phyloP scores from a whole-genome alignment of 1,284 basidiomycete species.

The Ustilago hordei region DNA sequence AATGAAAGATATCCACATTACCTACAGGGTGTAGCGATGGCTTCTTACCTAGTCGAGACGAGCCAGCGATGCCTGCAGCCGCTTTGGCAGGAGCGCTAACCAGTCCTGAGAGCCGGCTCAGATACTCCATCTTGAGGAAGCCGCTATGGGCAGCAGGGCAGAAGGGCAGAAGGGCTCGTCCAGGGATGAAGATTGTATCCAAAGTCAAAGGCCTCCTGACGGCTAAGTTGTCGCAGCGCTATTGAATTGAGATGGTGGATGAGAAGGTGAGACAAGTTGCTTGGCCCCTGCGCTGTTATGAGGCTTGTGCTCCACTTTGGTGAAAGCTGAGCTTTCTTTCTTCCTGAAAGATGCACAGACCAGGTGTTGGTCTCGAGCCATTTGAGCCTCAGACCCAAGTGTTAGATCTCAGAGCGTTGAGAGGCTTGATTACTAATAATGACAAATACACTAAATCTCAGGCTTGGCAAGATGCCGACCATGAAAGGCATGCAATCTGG shows the following conservation, averaged over 20 bases:
- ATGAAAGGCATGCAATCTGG: slow-evolving; percentile 7
- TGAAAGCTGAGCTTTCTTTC: background rate
- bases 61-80: slow-evolving; percentile 25
- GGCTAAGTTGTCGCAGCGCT: too few species aligned
- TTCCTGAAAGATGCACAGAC: slow-evolving; percentile 7
- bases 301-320: background rate
- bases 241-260: background rate
- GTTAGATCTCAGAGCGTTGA: background rate
- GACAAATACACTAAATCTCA: slow-evolving; percentile 25
- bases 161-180: too few species aligned
- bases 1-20: slow-evolving; percentile 46
- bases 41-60: slow-evolving; percentile 41
- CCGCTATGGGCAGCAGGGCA: slow-evolving; percentile 15
- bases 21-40: slow-evolving; percentile 45
- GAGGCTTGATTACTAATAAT: slow-evolving; percentile 13
- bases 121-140: slow-evolving; percentile 43
- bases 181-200: too few species aligned
- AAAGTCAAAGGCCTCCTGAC: too few species aligned
- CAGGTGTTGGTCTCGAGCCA: slow-evolving; percentile 26
- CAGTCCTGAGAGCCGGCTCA: slow-evolving; percentile 48
- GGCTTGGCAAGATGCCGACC: slow-evolving; percentile 5
- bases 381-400: background rate
- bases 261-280: background rate
- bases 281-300: background rate
- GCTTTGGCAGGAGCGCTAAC: slow-evolving; percentile 46